phyloP scores from a whole-genome alignment of 371 early-diverging fungal species.

The Smittium mucronatum region DNA sequence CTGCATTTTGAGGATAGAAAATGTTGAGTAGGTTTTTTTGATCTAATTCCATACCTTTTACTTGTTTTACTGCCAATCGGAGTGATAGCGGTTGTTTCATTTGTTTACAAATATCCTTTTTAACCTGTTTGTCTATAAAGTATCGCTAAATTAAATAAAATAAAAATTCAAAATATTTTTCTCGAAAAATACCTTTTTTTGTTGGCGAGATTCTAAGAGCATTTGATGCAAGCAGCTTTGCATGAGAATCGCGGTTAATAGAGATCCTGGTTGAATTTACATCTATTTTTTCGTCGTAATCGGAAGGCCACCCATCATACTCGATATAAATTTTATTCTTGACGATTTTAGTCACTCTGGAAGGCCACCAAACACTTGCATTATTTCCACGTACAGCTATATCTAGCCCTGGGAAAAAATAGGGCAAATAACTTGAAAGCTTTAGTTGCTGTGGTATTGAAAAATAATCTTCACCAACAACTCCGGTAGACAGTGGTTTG shows the following conservation, averaged over 20 bases:
- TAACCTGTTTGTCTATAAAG: background rate
- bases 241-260: background rate
- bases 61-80: slow-evolving; percentile 23
- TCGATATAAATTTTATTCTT: slow-evolving; percentile 3
- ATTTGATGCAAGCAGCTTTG: background rate
- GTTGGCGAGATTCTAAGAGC: background rate
- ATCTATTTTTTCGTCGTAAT: slow-evolving; percentile 10
- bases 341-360: background rate
- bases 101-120: background rate
- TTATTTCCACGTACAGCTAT: slow-evolving; percentile 9
- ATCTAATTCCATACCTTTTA: slow-evolving; percentile 12
- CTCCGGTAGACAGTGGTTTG: background rate
- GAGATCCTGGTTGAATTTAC: slow-evolving; percentile 8
- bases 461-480: background rate
- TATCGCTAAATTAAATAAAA: background rate
- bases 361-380: slow-evolving; percentile 1
- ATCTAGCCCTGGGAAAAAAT: background rate
- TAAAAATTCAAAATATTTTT: background rate
- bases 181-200: background rate
- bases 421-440: background rate
- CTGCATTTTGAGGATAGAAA: slow-evolving; percentile 17
- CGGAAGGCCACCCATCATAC: slow-evolving; percentile 13
- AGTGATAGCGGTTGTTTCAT: slow-evolving; percentile 19
- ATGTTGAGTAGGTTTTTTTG: slow-evolving; percentile 8
- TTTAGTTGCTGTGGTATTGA: slow-evolving; percentile 1